These are phyloP conservation scores for Globisporangium mamillatum DNA, from an alignment of 352 stramenopile genomes.

Conservation along the genomic window DNA sequence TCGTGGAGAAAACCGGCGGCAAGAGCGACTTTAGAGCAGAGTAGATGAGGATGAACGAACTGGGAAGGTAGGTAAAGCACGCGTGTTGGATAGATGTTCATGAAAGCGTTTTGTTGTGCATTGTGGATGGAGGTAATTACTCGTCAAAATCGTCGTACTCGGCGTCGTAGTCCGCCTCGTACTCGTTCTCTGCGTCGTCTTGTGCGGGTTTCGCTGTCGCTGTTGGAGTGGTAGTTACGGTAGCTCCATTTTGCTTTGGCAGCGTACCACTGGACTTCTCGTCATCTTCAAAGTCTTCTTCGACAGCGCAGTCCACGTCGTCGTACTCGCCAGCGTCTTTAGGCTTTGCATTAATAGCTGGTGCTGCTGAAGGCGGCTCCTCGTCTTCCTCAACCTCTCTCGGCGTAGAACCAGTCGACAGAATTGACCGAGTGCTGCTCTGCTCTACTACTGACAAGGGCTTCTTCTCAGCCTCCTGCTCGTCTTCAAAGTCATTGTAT, in stretches of 20 bases:
- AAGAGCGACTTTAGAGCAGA: conserved; percentile 75
- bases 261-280: conserved; percentile 2
- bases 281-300: conserved; percentile 49
- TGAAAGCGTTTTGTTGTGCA: not conserved
- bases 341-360: conserved; percentile 12
- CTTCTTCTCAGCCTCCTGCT: conserved; percentile 8
- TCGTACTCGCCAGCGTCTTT: conserved; percentile 15
- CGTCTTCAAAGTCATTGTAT: conserved; percentile 49
- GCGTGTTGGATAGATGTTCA: not conserved
- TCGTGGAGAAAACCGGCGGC: conserved; percentile 91
- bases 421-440: conserved; percentile 3
- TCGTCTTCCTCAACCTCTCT: conserved; percentile 36
- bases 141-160: conserved; percentile 67
- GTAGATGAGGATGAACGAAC: not conserved
- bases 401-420: conserved; percentile 16
- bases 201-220: not conserved
- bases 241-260: not conserved
- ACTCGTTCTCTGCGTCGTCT: conserved; percentile 27
- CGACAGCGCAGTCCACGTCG: conserved; percentile 36
- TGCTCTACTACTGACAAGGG: not conserved
- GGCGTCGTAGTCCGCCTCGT: conserved; percentile 36
- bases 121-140: conserved; percentile 4
- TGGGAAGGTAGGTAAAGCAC: not conserved
- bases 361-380: conserved; percentile 13
- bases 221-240: not conserved